These are phyloP conservation scores for Penicillium herquei DNA, from an alignment of 495 filamentous ascomycete species.

Conservation along the genomic window DNA sequence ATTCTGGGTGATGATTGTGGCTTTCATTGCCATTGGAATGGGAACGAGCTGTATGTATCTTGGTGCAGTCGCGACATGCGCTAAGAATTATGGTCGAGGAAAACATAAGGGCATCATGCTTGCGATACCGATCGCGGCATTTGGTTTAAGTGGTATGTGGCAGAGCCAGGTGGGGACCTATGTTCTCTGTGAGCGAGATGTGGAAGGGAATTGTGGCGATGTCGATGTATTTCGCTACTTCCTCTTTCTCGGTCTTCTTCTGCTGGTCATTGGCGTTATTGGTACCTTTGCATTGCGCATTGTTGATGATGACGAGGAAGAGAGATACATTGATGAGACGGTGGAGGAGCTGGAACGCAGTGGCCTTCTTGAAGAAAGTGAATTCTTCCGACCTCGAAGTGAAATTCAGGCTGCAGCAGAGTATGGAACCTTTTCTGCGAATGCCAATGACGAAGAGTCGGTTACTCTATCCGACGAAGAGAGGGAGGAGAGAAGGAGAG, in stretches of 20 bases:
- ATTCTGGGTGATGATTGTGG: constrained; percentile 77
- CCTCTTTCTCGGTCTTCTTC: constrained; percentile 67
- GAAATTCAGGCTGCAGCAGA: constrained; percentile 33
- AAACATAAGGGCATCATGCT: constrained; percentile 86
- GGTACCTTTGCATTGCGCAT: constrained; percentile 72
- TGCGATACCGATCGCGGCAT: constrained; percentile 85
- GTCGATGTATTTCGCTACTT: constrained; percentile 88
- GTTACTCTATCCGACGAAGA: constrained; percentile 46
- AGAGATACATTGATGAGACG: constrained; percentile 79
- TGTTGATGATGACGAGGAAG: constrained; percentile 56
- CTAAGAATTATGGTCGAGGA: constrained; percentile 92
- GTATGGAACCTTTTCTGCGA: constrained; percentile 54
- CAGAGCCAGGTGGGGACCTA: constrained; percentile 83
- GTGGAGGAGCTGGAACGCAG: constrained; percentile 82
- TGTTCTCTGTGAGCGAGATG: constrained; percentile 63
- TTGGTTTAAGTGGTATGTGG: constrained; percentile 94
- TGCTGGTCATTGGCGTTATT: constrained; percentile 67
- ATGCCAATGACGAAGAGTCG: constrained; percentile 25
- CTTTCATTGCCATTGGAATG: constrained; percentile 76
- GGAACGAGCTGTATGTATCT: constrained; percentile 88
- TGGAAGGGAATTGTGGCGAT: constrained; percentile 66
- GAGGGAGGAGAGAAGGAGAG: constrained; percentile 41
- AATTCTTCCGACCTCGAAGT: constrained; percentile 53
- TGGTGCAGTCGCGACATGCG: constrained; percentile 83
- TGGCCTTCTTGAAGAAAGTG: constrained; percentile 72